Percentiles rank a stretch among this genome's conserved stretches.
Evolutionary conservation across 2,329 filamentous ascomycete species (phyloP).

Genomic region (Botryotinia calthae): DNA sequence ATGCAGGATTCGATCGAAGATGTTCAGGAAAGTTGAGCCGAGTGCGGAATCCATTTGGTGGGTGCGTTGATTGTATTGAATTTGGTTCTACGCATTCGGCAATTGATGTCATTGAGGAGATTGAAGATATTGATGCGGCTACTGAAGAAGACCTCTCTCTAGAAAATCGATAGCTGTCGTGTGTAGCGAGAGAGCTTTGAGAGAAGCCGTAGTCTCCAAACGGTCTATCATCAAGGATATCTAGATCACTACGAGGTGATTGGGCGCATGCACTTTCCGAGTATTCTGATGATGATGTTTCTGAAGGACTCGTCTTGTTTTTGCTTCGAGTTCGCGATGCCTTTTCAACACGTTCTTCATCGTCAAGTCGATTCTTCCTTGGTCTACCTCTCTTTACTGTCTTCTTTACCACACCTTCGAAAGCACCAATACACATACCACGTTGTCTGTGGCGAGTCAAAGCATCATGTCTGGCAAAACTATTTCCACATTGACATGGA

Average conservation of each 20-base stretch:
- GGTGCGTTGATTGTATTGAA: slow-evolving; percentile 32
- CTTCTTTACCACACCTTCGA: slow-evolving; percentile 73
- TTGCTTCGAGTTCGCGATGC: slow-evolving; percentile 54
- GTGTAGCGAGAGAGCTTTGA: slow-evolving; percentile 37
- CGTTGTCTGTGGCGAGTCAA: slow-evolving; percentile 91
- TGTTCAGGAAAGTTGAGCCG: slow-evolving; percentile 31
- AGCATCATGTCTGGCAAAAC: slow-evolving; percentile 92
- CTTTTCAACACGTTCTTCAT: slow-evolving; percentile 53
- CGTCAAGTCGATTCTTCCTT: slow-evolving; percentile 58
- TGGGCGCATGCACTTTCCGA: slow-evolving; percentile 56
- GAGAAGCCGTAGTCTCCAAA: slow-evolving; percentile 42
- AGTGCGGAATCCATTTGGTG: slow-evolving; percentile 33
- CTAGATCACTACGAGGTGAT: slow-evolving; percentile 52
- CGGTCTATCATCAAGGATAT: slow-evolving; percentile 40
- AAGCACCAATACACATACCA: slow-evolving; percentile 94
- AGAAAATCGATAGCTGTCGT: slow-evolving; percentile 41
- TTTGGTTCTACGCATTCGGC: slow-evolving; percentile 37
- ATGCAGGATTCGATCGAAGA: slow-evolving; percentile 42
- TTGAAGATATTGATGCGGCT: slow-evolving; percentile 13
- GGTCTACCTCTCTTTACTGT: slow-evolving; percentile 65
- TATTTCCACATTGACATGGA: slow-evolving; percentile 89
- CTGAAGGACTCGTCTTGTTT: slow-evolving; percentile 45
- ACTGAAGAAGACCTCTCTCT: slow-evolving; percentile 30
- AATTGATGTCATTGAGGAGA: slow-evolving; percentile 17
- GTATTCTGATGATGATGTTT: slow-evolving; percentile 54